Evolutionary conservation across 345 rosid genomes (phyloP).

Genomic region (Capsella bursapastoris): DNA sequence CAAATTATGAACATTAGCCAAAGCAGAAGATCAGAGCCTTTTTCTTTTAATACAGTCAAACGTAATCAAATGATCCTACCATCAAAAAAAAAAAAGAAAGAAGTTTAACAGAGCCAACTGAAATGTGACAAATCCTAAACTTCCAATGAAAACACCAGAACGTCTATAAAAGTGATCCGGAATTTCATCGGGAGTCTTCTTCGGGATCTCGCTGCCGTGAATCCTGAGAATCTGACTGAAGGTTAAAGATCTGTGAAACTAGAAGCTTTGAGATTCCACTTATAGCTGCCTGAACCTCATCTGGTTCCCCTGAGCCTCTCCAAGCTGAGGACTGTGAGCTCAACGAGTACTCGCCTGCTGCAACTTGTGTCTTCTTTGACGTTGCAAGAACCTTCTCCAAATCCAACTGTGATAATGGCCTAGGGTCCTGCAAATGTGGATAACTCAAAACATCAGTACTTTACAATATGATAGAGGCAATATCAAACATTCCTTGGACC

Average conservation of each 20-base stretch:
- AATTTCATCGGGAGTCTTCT: constrained; percentile 38
- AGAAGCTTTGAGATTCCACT: constrained; percentile 83
- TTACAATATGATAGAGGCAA: not conserved
- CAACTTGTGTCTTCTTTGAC: constrained; percentile 73
- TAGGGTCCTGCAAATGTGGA: constrained; percentile 58
- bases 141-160: constrained; percentile 33
- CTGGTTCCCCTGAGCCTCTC: constrained; percentile 59
- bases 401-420: constrained; percentile 74
- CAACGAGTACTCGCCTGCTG: constrained; percentile 73
- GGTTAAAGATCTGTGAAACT: constrained; percentile 75
- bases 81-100: not conserved
- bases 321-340: constrained; percentile 60
- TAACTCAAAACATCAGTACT: constrained; percentile 32
- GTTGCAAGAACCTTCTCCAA: constrained; percentile 71
- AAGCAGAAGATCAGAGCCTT: constrained; percentile 8
- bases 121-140: not conserved
- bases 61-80: constrained; percentile 16
- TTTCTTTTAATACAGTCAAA: constrained; percentile 10
- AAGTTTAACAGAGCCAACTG: constrained; percentile 9
- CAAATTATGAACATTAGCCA: not conserved
- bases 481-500: not conserved
- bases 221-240: constrained; percentile 70
- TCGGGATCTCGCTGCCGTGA: constrained; percentile 44
- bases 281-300: constrained; percentile 83
- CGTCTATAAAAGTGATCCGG: constrained; percentile 14